phyloP scores from a whole-genome alignment of 2,329 filamentous ascomycete species.

The Malbranchea zuffiana region DNA sequence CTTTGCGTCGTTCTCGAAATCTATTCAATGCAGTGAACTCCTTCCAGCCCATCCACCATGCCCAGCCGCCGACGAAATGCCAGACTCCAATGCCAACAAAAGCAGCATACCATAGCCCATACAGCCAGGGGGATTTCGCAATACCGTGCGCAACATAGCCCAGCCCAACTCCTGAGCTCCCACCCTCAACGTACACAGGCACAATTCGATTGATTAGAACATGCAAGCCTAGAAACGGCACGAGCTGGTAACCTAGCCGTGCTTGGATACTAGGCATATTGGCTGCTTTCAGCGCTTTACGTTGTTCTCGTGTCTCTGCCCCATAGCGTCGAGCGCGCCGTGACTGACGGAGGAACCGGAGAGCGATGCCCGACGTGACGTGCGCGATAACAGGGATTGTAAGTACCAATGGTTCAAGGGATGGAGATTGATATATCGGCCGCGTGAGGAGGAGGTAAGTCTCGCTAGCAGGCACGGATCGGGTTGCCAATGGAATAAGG shows the following conservation, averaged over 20 bases:
- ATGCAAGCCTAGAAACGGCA: slow-evolving; percentile 58
- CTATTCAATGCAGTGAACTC: slow-evolving; percentile 23
- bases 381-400: slow-evolving; percentile 64
- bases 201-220: slow-evolving; percentile 63
- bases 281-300: slow-evolving; percentile 22
- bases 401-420: slow-evolving; percentile 70
- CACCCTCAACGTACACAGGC: slow-evolving; percentile 67
- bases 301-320: slow-evolving; percentile 48
- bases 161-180: slow-evolving; percentile 74
- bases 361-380: slow-evolving; percentile 61
- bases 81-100: slow-evolving; percentile 58
- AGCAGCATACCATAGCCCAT: slow-evolving; percentile 58
- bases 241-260: slow-evolving; percentile 59
- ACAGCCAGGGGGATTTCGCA: slow-evolving; percentile 53
- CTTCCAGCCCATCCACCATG: slow-evolving; percentile 61
- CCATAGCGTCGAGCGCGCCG: slow-evolving; percentile 67
- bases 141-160: slow-evolving; percentile 80
- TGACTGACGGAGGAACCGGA: slow-evolving; percentile 63
- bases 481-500: slow-evolving; percentile 63
- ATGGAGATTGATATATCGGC: slow-evolving; percentile 78
- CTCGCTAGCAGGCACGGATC: slow-evolving; percentile 63
- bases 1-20: slow-evolving; percentile 20
- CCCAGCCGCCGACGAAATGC: slow-evolving; percentile 75
- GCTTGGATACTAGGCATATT: slow-evolving; percentile 60
- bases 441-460: slow-evolving; percentile 81